Percentiles rank a stretch among this genome's conserved stretches.
Evolutionary conservation across 2,329 filamentous ascomycete genomes (phyloP).

Genomic region (Arthroderma sp.): DNA sequence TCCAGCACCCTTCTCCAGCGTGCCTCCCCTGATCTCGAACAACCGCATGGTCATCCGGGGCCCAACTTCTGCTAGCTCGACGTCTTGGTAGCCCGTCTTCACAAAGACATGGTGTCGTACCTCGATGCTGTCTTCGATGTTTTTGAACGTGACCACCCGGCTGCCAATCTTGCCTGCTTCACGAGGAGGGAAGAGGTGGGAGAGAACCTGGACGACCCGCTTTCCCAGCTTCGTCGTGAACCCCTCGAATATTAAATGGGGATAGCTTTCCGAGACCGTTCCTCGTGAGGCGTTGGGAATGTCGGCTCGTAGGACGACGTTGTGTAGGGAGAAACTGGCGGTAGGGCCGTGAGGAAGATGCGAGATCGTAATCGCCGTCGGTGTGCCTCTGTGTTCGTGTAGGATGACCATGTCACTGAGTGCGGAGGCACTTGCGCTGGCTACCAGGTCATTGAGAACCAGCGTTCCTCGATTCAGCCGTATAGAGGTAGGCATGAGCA

Average conservation of each 20-base stretch:
- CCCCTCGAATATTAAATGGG: slow-evolving; percentile 89
- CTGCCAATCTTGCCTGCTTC: slow-evolving; percentile 77
- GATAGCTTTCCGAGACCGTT: slow-evolving; percentile 83
- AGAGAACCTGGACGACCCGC: slow-evolving; percentile 76
- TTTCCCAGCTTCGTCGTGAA: slow-evolving; percentile 72
- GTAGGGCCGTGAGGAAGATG: slow-evolving; percentile 85
- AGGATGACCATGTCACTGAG: slow-evolving; percentile 76
- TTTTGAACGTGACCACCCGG: slow-evolving; percentile 85
- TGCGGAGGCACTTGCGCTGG: slow-evolving; percentile 65
- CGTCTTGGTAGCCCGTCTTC: slow-evolving; percentile 75
- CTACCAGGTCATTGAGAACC: slow-evolving; percentile 72
- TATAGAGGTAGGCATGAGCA: slow-evolving; percentile 73
- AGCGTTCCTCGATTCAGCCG: slow-evolving; percentile 85
- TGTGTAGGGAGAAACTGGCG: slow-evolving; percentile 76
- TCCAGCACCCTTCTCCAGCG: slow-evolving; percentile 76
- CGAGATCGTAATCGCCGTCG: slow-evolving; percentile 75
- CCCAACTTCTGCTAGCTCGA: slow-evolving; percentile 80
- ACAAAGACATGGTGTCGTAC: slow-evolving; percentile 92
- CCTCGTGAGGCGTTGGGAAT: slow-evolving; percentile 79
- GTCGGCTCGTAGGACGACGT: slow-evolving; percentile 83
- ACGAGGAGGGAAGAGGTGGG: slow-evolving; percentile 85
- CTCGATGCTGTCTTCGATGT: slow-evolving; percentile 77
- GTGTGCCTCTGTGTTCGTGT: slow-evolving; percentile 85
- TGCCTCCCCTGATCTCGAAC: slow-evolving; percentile 86
- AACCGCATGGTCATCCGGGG: slow-evolving; percentile 94